Evolutionary conservation across 306 rosid genomes (phyloP).

Genomic region (Rosa persica): DNA sequence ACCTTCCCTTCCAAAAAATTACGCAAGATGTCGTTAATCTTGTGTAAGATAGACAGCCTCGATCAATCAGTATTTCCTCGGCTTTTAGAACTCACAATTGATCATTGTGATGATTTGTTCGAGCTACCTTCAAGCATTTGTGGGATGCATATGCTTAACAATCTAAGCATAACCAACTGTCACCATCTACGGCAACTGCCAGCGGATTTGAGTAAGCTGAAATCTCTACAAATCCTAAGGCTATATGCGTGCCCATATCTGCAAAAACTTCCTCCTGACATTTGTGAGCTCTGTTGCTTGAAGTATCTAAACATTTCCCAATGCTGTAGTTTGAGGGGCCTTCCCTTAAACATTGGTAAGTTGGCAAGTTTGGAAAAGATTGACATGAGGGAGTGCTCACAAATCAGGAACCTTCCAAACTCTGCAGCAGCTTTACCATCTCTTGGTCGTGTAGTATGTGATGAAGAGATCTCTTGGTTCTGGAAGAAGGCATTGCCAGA

Average conservation of each 20-base stretch:
- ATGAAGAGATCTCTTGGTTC: conserved; percentile 66
- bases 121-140: conserved; percentile 69
- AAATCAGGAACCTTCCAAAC: conserved; percentile 51
- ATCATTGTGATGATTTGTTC: conserved; percentile 71
- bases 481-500: conserved; percentile 62
- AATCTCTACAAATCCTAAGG: conserved; percentile 54
- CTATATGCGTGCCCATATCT: conserved; percentile 72
- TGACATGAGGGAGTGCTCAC: conserved; percentile 86
- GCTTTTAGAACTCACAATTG: conserved; percentile 66
- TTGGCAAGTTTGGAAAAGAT: conserved; percentile 66
- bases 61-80: conserved; percentile 52
- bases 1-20: conserved; percentile 36
- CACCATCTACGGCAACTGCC: conserved; percentile 61
- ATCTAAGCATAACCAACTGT: conserved; percentile 76
- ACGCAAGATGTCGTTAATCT: conserved; percentile 58
- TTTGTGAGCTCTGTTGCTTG: conserved; percentile 47
- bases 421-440: conserved; percentile 48
- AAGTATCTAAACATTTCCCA: conserved; percentile 77
- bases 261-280: conserved; percentile 51
- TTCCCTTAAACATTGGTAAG: conserved; percentile 58
- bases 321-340: conserved; percentile 52
- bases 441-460: conserved; percentile 65
- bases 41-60: conserved; percentile 57
- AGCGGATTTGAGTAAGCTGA: conserved; percentile 46
- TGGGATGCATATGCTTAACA: conserved; percentile 43